Evolutionary conservation across 108 stramenopile genomes (phyloP).

Genomic region (Schizochytrium sp.): DNA sequence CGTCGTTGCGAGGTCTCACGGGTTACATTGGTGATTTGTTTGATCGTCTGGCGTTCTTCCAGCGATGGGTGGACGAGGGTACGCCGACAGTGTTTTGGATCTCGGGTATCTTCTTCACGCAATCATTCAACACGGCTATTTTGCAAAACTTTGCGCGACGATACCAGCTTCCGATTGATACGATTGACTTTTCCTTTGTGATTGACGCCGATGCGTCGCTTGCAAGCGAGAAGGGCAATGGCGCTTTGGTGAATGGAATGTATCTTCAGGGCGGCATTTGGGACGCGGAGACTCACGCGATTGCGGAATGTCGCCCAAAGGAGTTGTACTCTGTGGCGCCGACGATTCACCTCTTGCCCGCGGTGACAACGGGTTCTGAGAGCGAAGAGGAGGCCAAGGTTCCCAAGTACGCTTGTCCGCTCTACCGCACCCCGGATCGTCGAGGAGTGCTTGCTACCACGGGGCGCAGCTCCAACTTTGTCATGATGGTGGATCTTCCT

Average conservation of each 20-base stretch:
- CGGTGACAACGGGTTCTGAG: neutral
- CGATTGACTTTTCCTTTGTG: conserved; percentile 43
- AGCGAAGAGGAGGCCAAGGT: neutral
- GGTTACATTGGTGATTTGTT: conserved; percentile 51
- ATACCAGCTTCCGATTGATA: conserved; percentile 52
- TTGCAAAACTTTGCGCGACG: conserved; percentile 57
- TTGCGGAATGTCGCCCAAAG: conserved; percentile 44
- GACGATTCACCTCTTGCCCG: conserved; percentile 47
- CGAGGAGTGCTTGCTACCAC: conserved; percentile 50
- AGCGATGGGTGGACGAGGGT: conserved; percentile 35
- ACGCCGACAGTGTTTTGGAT: conserved; percentile 48
- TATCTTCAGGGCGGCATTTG: conserved; percentile 56
- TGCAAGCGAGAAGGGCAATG: conserved; percentile 26
- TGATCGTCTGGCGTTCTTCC: conserved; percentile 40
- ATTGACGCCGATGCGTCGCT: neutral
- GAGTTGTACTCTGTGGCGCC: conserved; percentile 47
- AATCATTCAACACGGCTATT: conserved; percentile 63
- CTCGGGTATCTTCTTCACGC: conserved; percentile 58
- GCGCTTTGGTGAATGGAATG: conserved; percentile 45
- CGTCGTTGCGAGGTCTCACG: conserved; percentile 50
- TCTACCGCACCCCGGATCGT: conserved; percentile 51
- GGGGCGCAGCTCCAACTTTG: conserved; percentile 53
- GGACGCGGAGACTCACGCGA: conserved; percentile 25
- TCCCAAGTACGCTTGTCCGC: conserved; percentile 43
- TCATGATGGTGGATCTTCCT: conserved; percentile 26